These are phyloP conservation scores for Cerioporus squamosus DNA, from an alignment of 1,284 basidiomycete species.

Conservation along the genomic window DNA sequence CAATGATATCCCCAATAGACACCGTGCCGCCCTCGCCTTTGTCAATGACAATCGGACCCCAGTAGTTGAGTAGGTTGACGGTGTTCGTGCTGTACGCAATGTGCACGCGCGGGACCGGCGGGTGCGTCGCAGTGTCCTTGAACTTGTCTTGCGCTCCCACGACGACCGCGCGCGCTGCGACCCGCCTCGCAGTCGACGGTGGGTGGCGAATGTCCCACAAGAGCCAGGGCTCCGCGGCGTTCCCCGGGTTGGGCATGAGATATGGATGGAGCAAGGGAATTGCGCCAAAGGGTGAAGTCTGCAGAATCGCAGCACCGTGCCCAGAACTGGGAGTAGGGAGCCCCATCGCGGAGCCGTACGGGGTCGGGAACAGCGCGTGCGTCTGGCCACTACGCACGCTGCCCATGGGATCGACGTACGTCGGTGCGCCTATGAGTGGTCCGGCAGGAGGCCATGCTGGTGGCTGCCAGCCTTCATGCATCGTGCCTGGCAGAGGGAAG, in stretches of 20 bases:
- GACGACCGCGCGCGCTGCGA: neutral
- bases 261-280: constrained; percentile 32
- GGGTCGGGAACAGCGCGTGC: neutral
- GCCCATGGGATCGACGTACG: no score
- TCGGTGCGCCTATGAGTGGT: neutral
- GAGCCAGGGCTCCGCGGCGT: constrained; percentile 36
- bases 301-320: neutral
- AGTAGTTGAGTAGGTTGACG: constrained; percentile 28
- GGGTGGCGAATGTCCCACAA: constrained; percentile 30
- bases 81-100: constrained; percentile 32
- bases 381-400: neutral
- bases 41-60: constrained; percentile 39
- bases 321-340: neutral
- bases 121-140: constrained; percentile 31
- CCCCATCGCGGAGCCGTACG: neutral
- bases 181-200: neutral
- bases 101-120: constrained; percentile 27
- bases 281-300: neutral
- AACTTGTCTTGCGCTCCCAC: constrained; percentile 12
- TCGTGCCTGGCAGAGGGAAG: constrained; percentile 34
- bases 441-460: constrained; percentile 10
- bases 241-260: constrained; percentile 41
- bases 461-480: constrained; percentile 35
- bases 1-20: constrained; percentile 39
- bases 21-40: constrained; percentile 22